phyloP scores from a whole-genome alignment of 352 stramenopile species.

The Pythium angustatum region DNA sequence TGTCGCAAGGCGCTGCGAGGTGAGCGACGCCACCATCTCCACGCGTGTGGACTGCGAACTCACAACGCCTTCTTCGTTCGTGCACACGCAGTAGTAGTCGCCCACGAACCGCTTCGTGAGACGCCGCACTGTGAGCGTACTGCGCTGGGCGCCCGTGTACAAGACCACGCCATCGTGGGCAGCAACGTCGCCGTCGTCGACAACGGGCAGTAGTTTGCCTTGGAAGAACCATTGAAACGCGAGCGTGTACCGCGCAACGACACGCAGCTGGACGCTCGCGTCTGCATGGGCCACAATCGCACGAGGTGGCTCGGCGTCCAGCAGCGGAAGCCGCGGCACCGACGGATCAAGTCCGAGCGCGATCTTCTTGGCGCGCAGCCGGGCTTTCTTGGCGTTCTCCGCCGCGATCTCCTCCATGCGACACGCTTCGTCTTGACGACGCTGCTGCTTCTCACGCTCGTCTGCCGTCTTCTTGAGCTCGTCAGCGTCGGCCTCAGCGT shows the following conservation, averaged over 20 bases:
- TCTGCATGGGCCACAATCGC: conserved; percentile 33
- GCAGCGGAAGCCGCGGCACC: conserved; percentile 37
- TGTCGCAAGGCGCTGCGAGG: conserved; percentile 23
- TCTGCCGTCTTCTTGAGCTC: conserved; percentile 35
- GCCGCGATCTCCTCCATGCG: conserved; percentile 34
- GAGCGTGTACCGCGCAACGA: conserved; percentile 41
- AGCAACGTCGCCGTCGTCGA: conserved; percentile 22
- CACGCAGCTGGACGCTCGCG: conserved; percentile 36
- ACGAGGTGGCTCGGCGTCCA: conserved; percentile 35
- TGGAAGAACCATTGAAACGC: conserved; percentile 60
- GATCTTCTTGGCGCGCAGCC: conserved; percentile 61
- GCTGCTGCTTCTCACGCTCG: conserved; percentile 32
- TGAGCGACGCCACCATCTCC: conserved; percentile 29
- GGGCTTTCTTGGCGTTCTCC: conserved; percentile 42
- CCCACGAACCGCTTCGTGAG: conserved; percentile 47
- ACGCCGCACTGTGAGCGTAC: conserved; percentile 39
- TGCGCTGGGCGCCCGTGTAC: conserved; percentile 29
- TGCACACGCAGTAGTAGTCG: conserved; percentile 62
- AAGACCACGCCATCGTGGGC: conserved; percentile 9
- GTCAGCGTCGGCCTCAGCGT: conserved; percentile 45
- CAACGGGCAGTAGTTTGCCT: conserved; percentile 22
- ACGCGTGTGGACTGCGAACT: conserved; percentile 41
- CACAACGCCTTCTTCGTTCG: conserved; percentile 57
- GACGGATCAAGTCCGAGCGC: conserved; percentile 56
- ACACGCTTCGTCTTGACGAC: conserved; percentile 32